phyloP scores from a whole-genome alignment of 495 filamentous ascomycete species.

The Aspergillus cavernicola region DNA sequence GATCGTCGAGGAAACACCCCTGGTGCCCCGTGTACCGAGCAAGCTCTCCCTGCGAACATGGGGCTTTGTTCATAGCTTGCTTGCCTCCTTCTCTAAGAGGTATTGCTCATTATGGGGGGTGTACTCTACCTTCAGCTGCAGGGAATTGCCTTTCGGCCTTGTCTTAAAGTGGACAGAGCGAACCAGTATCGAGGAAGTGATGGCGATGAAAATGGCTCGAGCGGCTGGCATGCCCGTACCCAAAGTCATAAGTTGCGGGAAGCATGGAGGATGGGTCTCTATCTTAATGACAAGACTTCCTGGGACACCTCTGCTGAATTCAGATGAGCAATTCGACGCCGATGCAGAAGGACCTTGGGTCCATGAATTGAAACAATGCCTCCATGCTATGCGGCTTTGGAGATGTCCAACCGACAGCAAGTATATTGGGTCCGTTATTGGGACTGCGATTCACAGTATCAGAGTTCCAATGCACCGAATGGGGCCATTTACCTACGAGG shows the following conservation, averaged over 20 bases:
- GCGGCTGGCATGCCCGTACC: conserved; percentile 38
- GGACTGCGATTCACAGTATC: conserved; percentile 5
- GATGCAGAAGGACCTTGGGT: conserved; percentile 18
- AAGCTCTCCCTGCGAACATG: conserved; percentile 4
- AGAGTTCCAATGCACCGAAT: conserved; percentile 15
- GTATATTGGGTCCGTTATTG: conserved; percentile 10
- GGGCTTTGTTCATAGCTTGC: conserved; percentile 21
- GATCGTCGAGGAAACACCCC: background rate
- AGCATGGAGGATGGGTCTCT: conserved; percentile 22
- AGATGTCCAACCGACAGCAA: conserved; percentile 2
- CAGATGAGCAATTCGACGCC: conserved; percentile 1
- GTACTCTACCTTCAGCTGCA: conserved; percentile 18
- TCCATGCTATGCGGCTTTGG: conserved; percentile 18
- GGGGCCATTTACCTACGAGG: conserved; percentile 15
- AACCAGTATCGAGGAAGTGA: conserved; percentile 37
- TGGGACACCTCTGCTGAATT: conserved; percentile 16
- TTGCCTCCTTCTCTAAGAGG: conserved; percentile 24
- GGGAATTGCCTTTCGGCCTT: conserved; percentile 32
- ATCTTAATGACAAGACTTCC: conserved; percentile 18
- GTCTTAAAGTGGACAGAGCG: conserved; percentile 42
- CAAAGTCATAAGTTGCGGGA: conserved; percentile 37
- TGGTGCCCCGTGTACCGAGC: background rate
- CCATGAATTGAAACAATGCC: conserved; percentile 11
- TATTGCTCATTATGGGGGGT: conserved; percentile 26
- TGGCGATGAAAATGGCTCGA: conserved; percentile 35